phyloP scores from a whole-genome alignment of 768 basidiomycete species.

The Pulveroboletus sp. region DNA sequence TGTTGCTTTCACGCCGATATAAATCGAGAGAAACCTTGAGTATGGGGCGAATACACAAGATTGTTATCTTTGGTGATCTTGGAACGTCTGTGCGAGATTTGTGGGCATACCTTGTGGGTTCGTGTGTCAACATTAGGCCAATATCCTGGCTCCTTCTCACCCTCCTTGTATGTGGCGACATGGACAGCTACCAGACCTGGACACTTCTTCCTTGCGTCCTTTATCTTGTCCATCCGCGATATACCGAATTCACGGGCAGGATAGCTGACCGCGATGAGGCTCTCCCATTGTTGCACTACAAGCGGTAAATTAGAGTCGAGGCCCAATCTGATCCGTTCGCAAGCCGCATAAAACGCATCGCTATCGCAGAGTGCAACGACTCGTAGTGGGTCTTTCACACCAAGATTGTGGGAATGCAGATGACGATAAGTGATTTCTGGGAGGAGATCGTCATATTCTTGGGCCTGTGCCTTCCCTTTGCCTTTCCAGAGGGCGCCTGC shows the following conservation, averaged over 20 bases:
- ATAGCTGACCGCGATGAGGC: constrained; percentile 93
- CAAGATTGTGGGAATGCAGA: constrained; percentile 60
- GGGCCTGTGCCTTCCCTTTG: constrained; percentile 42
- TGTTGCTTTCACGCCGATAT: constrained; percentile 86
- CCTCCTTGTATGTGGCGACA: constrained; percentile 91
- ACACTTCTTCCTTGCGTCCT: constrained; percentile 82
- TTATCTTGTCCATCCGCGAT: constrained; percentile 79
- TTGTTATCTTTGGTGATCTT: neutral
- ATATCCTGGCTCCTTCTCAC: constrained; percentile 82
- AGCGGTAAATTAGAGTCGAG: constrained; percentile 60
- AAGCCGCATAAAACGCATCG: constrained; percentile 80
- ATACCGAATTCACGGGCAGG: constrained; percentile 91
- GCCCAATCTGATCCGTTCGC: constrained; percentile 78
- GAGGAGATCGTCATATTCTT: constrained; percentile 56
- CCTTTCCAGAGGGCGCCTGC: constrained; percentile 41
- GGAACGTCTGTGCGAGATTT: neutral
- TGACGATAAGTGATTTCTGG: constrained; percentile 79
- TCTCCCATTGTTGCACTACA: constrained; percentile 85
- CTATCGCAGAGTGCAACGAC: constrained; percentile 89
- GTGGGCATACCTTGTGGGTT: constrained; percentile 77
- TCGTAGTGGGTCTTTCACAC: constrained; percentile 71
- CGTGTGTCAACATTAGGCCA: constrained; percentile 84
- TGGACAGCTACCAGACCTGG: constrained; percentile 83
- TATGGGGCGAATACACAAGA: neutral
- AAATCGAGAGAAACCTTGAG: constrained; percentile 84